Evolutionary conservation across 805 yeast species (phyloP), one percentile per base, ranked within the genome.

Genomic region (Teunomyces cretensis): DNA sequence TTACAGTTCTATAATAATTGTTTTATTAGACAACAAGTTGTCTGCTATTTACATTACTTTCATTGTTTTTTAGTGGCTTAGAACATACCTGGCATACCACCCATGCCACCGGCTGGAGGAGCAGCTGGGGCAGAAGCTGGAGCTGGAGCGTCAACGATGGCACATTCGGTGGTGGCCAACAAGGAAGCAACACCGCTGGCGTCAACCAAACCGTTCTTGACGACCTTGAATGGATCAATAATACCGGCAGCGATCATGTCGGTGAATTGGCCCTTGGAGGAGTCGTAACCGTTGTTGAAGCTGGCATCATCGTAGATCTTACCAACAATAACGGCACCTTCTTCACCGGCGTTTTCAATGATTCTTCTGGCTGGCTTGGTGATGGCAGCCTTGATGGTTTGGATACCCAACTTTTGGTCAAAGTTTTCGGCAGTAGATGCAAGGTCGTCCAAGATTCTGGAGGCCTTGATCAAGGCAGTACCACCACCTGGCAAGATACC

Each of bases 401-500:
- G 88, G 53, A 94, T 95, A 73, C 99, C 99, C 54, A 92, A 81
- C 73, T 87, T 88, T 74, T 91, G 97, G 76, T 94, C 98, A 63
- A 94, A 94, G 83, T 94, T 94, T 26, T 52, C 64, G 39, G 75
- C 74, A 30, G 77, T 86, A 51, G 87, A 80, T 68, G 82, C 76
- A 52, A 88, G 83, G 16, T 68, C 75, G 53, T 82, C 89, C 60
- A 94, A 79, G 51, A 83, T 68, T 58, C 81, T 78, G 43, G 95
- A 80, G 42, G 98, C 97, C 80, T 94, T 94, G 62, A 89, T 79
- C 64, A 94, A 79, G 47, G 99, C 99, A 55, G 97, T 89, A 74
- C 99, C 99, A 69, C 99, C 99, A 76, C 99, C 99, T 64, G 99
- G 99, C 56, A 94, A 80, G 65, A 94, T 90, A 74, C 99, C 99